A percentile compares a stretch with the other conserved stretches of the same genome.
These are phyloP conservation scores for Cyathus striatus DNA, from an alignment of 768 basidiomycete species.

Conservation along the genomic window DNA sequence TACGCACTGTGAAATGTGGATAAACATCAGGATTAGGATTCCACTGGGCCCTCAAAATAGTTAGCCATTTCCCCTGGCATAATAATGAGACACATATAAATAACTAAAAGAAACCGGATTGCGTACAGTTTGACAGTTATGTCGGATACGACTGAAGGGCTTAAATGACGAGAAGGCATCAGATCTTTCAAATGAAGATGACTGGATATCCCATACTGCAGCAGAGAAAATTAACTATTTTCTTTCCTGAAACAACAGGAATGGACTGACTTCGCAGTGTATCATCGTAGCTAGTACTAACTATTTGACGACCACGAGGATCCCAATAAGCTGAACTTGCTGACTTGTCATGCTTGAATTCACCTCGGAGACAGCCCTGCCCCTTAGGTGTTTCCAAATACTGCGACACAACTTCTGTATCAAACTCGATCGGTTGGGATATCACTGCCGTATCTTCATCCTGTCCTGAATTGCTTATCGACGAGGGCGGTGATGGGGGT, in stretches of 20 bases:
- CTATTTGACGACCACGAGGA: conserved; percentile 68
- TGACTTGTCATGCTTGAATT: conserved; percentile 69
- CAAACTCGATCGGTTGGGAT: conserved; percentile 23
- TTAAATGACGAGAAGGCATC: conserved; percentile 53
- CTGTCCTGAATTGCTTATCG: conserved; percentile 18
- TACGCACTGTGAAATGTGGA: conserved; percentile 75
- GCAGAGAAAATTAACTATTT: conserved; percentile 7
- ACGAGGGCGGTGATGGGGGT: conserved; percentile 18
- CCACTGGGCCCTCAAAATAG: conserved; percentile 76
- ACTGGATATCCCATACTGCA: conserved; percentile 81
- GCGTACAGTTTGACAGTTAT: conserved; percentile 79
- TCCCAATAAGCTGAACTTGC: conserved; percentile 88
- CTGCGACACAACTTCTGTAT: conserved; percentile 37
- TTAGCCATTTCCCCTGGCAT: conserved; percentile 74
- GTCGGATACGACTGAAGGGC: conserved; percentile 58
- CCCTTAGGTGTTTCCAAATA: conserved; percentile 50
- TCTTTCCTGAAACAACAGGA: neutral
- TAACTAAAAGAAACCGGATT: no score
- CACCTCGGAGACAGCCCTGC: conserved; percentile 50
- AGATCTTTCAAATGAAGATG: conserved; percentile 39
- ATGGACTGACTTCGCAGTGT: conserved; percentile 55
- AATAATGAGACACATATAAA: neutral
- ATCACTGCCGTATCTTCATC: conserved; percentile 5
- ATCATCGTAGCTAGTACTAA: conserved; percentile 86
- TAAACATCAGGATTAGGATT: conserved; percentile 71